Conservation (phyloP, 345 rosid genomes). For the Salix exigua region DNA sequence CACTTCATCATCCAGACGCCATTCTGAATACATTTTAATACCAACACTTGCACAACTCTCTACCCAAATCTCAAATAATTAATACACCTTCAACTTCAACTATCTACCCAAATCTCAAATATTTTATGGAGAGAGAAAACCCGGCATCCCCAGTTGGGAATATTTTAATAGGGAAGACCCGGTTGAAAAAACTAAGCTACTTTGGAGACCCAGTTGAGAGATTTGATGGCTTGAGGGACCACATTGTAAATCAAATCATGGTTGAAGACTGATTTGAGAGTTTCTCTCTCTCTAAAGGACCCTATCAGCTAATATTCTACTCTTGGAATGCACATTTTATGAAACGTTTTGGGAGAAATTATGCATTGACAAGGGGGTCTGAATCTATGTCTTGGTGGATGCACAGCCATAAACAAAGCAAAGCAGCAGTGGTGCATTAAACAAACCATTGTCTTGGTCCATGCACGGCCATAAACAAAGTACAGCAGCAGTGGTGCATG, state of each 20-base stretch:
- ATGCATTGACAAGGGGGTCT: not conserved
- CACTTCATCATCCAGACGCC: too few relatives aligned
- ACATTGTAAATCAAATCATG: not conserved
- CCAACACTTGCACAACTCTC: too few relatives aligned
- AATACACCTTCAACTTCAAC: not conserved
- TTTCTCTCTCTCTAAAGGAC: not conserved
- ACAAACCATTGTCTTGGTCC: not conserved
- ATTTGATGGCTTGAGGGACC: not conserved
- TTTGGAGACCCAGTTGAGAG: not conserved
- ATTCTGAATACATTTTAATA: too few relatives aligned
- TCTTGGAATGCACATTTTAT: not conserved
- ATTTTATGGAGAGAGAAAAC: not conserved
- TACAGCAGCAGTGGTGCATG: not conserved
- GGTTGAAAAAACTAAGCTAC: not conserved
- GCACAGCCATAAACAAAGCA: not conserved
- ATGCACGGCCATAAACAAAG: not conserved
- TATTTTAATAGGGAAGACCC: not conserved
- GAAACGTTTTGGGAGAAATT: not conserved
- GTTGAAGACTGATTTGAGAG: not conserved
- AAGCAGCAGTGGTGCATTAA: not conserved
- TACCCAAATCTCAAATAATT: not conserved
- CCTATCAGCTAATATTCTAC: not conserved
- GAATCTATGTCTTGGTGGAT: not conserved
- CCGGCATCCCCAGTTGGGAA: too few relatives aligned
- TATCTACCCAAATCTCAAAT: not conserved